Base-by-base conservation (phyloP, 2,329 filamentous ascomycete species). In the Fusarium tanahbumbuense region DNA sequence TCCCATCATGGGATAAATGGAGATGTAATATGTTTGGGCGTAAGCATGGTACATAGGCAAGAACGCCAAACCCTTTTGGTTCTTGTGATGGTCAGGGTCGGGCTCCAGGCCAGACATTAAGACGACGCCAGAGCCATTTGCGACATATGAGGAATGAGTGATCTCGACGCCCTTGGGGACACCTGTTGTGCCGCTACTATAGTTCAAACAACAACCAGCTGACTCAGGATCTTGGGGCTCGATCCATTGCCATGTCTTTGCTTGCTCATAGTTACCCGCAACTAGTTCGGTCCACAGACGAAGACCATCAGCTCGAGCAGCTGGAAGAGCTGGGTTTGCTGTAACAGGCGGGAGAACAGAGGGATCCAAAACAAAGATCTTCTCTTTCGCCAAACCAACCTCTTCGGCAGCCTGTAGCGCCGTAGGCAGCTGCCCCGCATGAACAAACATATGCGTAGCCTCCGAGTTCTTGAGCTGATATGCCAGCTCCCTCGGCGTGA, bases 121-220 rank as follows among this genome's bases (percentile, higher is more conserved):
- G 23, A 85, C 81, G n/a, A 88, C 86, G 56, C 92, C 88, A 9
- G 81, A 73, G 68, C 88, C 86, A 75, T 95, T 95, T 62, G 92
- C 86, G 37, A 94, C 87, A 73, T 93, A 93, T 68, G 92, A 91
- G 54, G 83, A 82, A 78, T 97, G 93, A 15, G 89, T 89, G 66
- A 96, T 91, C 79, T 92, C 89, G 11, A 96, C 93, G 10, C 93
- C 93, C 76, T 96, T 97, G 5, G 93, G 92, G 2, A 93, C 84
- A 3, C 93, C 93, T 0, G 93, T 96, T 10, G 91, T 94, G 7
- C 92, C 88, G 23, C 87, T 90, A 67, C 88, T 92, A 79, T 95
- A 96, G 78, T 96, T 95, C 64, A 96, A 85, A 25, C 89, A 91
- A 69, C 90, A 87, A 1, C 87, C 87, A 6, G 85, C 83, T n/a